Base-by-base conservation (phyloP, 2,329 filamentous ascomycete species). In the Whalleya microplaca region DNA sequence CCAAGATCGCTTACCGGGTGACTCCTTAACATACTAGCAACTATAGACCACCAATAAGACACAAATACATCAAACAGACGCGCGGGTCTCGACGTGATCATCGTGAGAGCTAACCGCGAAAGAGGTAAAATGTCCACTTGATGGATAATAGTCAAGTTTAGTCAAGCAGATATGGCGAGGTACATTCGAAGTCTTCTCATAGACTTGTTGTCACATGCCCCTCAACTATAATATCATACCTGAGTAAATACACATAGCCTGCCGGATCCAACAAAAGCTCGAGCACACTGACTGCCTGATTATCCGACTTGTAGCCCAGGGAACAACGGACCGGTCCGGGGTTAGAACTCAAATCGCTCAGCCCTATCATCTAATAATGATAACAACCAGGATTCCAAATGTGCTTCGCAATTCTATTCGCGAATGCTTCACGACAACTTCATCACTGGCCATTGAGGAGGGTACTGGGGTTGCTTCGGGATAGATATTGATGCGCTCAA, bases 1-100 rank as follows among this genome's bases (percentile, higher is more conserved):
- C 56, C 40, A 54, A 59, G 53, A 37, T 62, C 53, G 61, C 57
- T 61, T 63, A 53, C 37, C 18, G 20, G 21, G 37, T 42, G 45
- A 42, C 53, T 49, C 48, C 48, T n/a, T 51, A 56, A 55, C 47
- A 43, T 21, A 21, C 21, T n/a, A 44, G 41, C 21, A 51, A 41
- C 45, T 21, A 29, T 20, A 42, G 40, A 52, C 45, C 27, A 18
- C 59, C 59, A 64, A 60, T 61, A 51, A 53, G 41, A 48, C 21
- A n/a, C 27, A 32, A 18, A 55, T 29, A 41, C n/a, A 14, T 55
- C 54, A 50, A 61, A 66, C 58, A 67, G 55, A 55, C 67, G 66
- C 66, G 67, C 65, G 64, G 58, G 52, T 66, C 58, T 41, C 19
- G 51, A 45, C 50, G n/a, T 58, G 41, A 50, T 51, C 19, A 23